These are phyloP conservation scores for Thraustotheca clavata DNA, from an alignment of 352 stramenopile genomes.

Conservation along the genomic window DNA sequence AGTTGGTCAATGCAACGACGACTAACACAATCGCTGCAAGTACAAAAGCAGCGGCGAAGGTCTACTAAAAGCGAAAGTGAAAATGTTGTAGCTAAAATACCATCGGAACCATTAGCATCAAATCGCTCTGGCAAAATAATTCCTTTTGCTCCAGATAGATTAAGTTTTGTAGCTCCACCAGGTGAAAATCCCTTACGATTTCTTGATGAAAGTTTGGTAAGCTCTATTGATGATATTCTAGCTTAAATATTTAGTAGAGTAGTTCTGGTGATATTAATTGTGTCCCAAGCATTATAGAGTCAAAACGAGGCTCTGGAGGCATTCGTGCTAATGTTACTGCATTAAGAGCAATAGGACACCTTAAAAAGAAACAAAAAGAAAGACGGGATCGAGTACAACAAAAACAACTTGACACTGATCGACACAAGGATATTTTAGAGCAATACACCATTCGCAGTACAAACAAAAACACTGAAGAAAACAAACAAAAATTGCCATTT, in stretches of 20 bases:
- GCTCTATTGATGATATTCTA: no score
- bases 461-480: constrained; percentile 30
- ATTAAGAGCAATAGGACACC: not conserved
- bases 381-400: not conserved
- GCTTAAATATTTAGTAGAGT: no score
- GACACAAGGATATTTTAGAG: constrained; percentile 63
- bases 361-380: constrained; percentile 17
- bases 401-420: constrained; percentile 41
- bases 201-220: no score
- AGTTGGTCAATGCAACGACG: no score
- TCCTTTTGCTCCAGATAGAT: constrained; percentile 5
- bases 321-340: not conserved
- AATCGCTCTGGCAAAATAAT: constrained; percentile 2
- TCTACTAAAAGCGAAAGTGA: no score
- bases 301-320: not conserved
- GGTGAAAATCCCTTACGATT: no score
- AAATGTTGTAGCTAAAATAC: no score
- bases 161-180: not conserved
- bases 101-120: not conserved
- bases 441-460: constrained; percentile 67
- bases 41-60: no score
- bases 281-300: no score
- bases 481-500: constrained; percentile 32
- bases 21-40: no score
- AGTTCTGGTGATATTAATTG: no score